These are phyloP conservation scores for Candida dajiaensis DNA, from an alignment of 805 yeast species.

Conservation along the genomic window DNA sequence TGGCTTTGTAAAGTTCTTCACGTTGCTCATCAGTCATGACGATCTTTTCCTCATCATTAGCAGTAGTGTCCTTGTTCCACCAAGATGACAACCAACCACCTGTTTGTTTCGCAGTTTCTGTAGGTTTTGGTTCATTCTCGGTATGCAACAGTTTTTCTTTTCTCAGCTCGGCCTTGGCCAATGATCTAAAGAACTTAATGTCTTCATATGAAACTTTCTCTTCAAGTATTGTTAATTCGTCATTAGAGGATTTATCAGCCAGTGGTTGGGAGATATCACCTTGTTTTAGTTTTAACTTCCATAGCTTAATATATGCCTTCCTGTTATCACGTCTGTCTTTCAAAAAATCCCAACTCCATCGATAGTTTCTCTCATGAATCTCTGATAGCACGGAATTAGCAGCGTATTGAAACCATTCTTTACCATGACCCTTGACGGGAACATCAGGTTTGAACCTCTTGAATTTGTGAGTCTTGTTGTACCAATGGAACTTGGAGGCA, in stretches of 20 bases:
- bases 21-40: slow-evolving; percentile 80
- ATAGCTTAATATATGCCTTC: slow-evolving; percentile 56
- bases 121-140: slow-evolving; percentile 12
- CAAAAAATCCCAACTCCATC: slow-evolving; percentile 87
- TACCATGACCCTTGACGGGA: slow-evolving; percentile 54
- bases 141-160: slow-evolving; percentile 39
- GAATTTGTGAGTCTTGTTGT: slow-evolving; percentile 67
- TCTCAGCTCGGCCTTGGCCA: slow-evolving; percentile 63
- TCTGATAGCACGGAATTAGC: slow-evolving; percentile 71
- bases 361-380: slow-evolving; percentile 71
- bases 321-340: slow-evolving; percentile 68
- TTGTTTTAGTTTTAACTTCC: slow-evolving; percentile 51
- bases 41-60: slow-evolving; percentile 33
- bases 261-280: slow-evolving; percentile 26
- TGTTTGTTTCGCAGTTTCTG: slow-evolving; percentile 11
- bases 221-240: slow-evolving; percentile 49
- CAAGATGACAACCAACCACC: slow-evolving; percentile 74
- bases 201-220: slow-evolving; percentile 63
- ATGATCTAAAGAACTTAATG: slow-evolving; percentile 75
- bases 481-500: slow-evolving; percentile 76
- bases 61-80: slow-evolving; percentile 27
- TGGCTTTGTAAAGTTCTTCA: slow-evolving; percentile 86
- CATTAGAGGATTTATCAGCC: slow-evolving; percentile 31
- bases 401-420: slow-evolving; percentile 77
- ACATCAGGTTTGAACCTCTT: slow-evolving; percentile 60